Percentiles rank a stretch among this genome's conserved stretches.
phyloP scores from a whole-genome alignment of 371 early-diverging fungal species.

The Rhizopus sp. region DNA sequence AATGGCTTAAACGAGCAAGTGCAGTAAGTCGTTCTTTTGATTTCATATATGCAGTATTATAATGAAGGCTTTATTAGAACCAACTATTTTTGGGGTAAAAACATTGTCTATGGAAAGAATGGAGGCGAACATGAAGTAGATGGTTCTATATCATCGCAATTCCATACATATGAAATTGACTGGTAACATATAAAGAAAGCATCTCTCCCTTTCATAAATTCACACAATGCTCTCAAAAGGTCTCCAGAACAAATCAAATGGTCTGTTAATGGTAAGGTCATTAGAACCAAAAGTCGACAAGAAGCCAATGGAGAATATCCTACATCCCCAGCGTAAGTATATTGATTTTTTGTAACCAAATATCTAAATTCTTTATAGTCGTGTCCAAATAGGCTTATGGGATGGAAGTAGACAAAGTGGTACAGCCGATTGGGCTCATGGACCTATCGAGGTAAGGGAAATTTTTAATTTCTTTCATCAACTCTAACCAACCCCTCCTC shows the following conservation, averaged over 20 bases:
- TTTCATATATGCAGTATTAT: not conserved
- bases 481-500: not conserved
- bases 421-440: slow-evolving; percentile 51
- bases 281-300: slow-evolving; percentile 23
- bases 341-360: not conserved
- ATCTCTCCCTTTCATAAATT: not conserved
- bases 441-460: slow-evolving; percentile 44
- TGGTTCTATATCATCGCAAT: slow-evolving; percentile 24
- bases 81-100: slow-evolving; percentile 39
- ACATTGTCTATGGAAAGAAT: slow-evolving; percentile 37
- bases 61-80: slow-evolving; percentile 19
- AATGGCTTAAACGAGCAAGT: slow-evolving; percentile 9
- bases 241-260: slow-evolving; percentile 35
- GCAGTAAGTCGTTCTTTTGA: slow-evolving; percentile 15
- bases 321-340: slow-evolving; percentile 37
- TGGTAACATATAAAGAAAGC: slow-evolving; percentile 18
- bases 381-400: slow-evolving; percentile 52
- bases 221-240: slow-evolving; percentile 16
- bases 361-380: slow-evolving; percentile 18
- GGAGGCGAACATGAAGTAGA: slow-evolving; percentile 26
- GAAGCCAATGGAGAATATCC: slow-evolving; percentile 37
- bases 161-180: slow-evolving; percentile 38
- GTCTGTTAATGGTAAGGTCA: slow-evolving; percentile 38
- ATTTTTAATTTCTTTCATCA: not conserved
- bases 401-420: slow-evolving; percentile 45